Percentiles rank a stretch among this genome's conserved stretches.
Conservation (phyloP, 164 flowering plant genomes). For the Houttuynia cordata region DNA sequence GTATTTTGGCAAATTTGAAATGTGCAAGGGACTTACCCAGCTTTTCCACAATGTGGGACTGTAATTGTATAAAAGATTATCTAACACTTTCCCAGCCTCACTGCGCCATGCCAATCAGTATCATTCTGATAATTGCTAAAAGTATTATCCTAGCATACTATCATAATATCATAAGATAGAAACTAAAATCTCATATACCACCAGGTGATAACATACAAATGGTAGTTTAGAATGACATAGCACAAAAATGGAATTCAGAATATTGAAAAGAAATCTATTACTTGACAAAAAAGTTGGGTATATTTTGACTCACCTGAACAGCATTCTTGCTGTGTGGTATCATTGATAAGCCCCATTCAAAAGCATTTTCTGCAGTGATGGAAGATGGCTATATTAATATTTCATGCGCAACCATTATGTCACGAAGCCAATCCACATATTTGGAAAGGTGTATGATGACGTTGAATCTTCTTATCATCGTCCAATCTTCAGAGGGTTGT, state of each 20-base stretch:
- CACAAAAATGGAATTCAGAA: not conserved
- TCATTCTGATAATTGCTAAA: not conserved
- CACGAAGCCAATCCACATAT: too few relatives aligned
- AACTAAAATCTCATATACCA: not conserved
- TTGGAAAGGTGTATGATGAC: too few relatives aligned
- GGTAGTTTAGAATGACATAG: not conserved
- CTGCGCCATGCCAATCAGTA: conserved; percentile 28
- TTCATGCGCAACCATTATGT: too few relatives aligned
- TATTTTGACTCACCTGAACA: conserved; percentile 72
- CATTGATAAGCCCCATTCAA: conserved; percentile 79
- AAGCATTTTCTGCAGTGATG: conserved; percentile 80
- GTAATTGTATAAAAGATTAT: conserved; percentile 84
- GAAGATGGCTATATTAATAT: too few relatives aligned
- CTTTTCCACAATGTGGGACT: conserved; percentile 90
- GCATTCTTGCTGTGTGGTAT: conserved; percentile 98
- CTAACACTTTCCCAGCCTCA: conserved; percentile 64
- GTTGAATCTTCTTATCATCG: too few relatives aligned
- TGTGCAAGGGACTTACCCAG: conserved; percentile 46
- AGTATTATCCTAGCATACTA: too few relatives aligned
- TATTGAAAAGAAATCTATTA: conserved; percentile 5
- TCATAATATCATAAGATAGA: too few relatives aligned
- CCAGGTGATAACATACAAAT: not conserved
- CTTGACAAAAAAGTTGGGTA: conserved; percentile 84
- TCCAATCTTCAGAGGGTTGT: too few relatives aligned
- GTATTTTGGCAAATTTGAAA: not conserved